Evolutionary conservation across 495 filamentous ascomycete species (phyloP).

Genomic region (Daldinia loculata): DNA sequence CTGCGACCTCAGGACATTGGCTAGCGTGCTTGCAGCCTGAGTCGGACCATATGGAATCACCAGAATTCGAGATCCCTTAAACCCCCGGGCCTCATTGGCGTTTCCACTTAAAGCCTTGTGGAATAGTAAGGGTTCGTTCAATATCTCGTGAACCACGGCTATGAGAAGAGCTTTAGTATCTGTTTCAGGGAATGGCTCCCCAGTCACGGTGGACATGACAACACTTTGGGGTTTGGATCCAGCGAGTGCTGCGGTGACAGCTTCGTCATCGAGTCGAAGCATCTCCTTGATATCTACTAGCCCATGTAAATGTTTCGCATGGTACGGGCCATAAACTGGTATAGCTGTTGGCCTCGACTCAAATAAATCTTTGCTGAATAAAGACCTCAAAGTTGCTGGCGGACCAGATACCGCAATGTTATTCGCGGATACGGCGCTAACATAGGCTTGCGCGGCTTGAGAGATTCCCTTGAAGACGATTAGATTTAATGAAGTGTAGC

Average conservation of each 20-base stretch:
- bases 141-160: slow-evolving; percentile 64
- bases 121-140: slow-evolving; percentile 66
- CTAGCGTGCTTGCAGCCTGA: slow-evolving; percentile 55
- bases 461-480: slow-evolving; percentile 61
- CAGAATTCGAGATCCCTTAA: slow-evolving; percentile 54
- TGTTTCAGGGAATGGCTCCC: slow-evolving; percentile 53
- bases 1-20: slow-evolving; percentile 50
- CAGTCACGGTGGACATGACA: slow-evolving; percentile 67
- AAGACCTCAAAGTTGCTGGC: slow-evolving; percentile 65
- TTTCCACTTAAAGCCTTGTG: slow-evolving; percentile 66
- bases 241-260: slow-evolving; percentile 51
- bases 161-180: slow-evolving; percentile 61
- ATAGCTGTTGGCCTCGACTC: slow-evolving; percentile 68
- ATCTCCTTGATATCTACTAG: slow-evolving; percentile 68
- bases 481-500: slow-evolving; percentile 10
- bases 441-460: slow-evolving; percentile 69
- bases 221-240: slow-evolving; percentile 61
- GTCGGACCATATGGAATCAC: slow-evolving; percentile 64
- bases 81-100: slow-evolving; percentile 49
- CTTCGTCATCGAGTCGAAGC: slow-evolving; percentile 54
- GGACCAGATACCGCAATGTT: slow-evolving; percentile 83
- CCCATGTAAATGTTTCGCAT: slow-evolving; percentile 77
- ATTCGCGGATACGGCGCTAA: slow-evolving; percentile 75
- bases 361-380: slow-evolving; percentile 64
- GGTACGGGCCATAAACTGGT: slow-evolving; percentile 81